Percentiles rank a stretch among this genome's conserved stretches.
phyloP scores from a whole-genome alignment of 257 asterid species.

The Plantago major region DNA sequence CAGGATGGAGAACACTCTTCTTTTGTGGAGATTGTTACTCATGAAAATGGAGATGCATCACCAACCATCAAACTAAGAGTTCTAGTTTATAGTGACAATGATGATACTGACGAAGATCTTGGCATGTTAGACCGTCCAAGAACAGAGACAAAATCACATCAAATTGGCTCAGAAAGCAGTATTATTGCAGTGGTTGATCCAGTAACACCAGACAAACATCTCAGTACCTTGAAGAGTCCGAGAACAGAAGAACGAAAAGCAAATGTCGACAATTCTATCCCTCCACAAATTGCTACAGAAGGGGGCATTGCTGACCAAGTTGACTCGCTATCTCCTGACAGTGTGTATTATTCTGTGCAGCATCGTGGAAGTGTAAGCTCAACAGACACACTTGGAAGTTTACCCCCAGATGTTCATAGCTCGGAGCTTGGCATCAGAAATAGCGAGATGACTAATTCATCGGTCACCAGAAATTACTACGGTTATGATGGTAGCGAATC shows the following conservation, averaged over 20 bases:
- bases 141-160: conserved; percentile 19
- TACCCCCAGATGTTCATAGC: conserved; percentile 22
- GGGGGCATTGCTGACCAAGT: conserved; percentile 28
- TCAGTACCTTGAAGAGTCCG: not conserved
- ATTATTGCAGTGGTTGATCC: conserved; percentile 22
- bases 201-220: conserved; percentile 33
- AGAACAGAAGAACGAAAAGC: conserved; percentile 15
- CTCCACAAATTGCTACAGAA: conserved; percentile 26
- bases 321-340: conserved; percentile 33
- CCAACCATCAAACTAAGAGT: conserved; percentile 7
- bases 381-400: conserved; percentile 33
- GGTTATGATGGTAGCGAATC: conserved; percentile 62
- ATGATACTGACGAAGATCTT: conserved; percentile 15
- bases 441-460: conserved; percentile 30
- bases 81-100: conserved; percentile 12
- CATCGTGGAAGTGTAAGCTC: conserved; percentile 38
- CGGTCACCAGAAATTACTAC: conserved; percentile 40
- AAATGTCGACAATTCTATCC: conserved; percentile 15
- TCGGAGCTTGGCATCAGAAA: conserved; percentile 24
- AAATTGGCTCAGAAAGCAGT: conserved; percentile 29
- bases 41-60: conserved; percentile 25
- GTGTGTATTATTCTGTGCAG: conserved; percentile 24
- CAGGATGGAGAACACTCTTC: conserved; percentile 17
- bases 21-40: conserved; percentile 16
- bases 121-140: conserved; percentile 12